Evolutionary conservation across 2,329 filamentous ascomycete species (phyloP).

Genomic region (Ophiostoma australiae): DNA sequence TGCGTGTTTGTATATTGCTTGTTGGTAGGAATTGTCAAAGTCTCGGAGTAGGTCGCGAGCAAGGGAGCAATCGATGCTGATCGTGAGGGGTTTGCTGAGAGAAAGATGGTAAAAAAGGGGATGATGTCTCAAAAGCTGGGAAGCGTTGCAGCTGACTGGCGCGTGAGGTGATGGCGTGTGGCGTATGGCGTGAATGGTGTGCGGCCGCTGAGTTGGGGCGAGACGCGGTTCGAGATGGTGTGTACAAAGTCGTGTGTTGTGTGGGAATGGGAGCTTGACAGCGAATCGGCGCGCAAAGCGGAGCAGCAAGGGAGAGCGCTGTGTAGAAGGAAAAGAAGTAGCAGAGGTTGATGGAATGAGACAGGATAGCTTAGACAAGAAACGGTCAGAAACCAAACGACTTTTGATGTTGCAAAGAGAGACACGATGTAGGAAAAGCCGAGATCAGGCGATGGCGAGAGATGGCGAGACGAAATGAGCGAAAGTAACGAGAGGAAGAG

Average conservation of each 20-base stretch:
- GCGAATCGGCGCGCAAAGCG: slow-evolving; percentile 16
- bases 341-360: neutral
- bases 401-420: neutral
- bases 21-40: neutral
- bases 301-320: neutral
- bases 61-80: neutral
- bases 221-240: slow-evolving; percentile 16
- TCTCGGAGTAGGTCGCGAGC: neutral
- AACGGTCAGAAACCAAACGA: neutral
- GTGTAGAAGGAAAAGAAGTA: neutral
- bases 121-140: neutral
- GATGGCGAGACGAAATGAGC: neutral
- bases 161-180: neutral
- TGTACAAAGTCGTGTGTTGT: neutral
- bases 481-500: neutral
- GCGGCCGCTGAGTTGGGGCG: neutral
- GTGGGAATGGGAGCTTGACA: neutral
- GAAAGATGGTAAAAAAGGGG: neutral
- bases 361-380: neutral
- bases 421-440: slow-evolving; percentile 5
- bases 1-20: neutral
- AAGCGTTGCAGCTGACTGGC: neutral
- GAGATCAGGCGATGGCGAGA: slow-evolving; percentile 10
- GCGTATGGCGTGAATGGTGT: slow-evolving; percentile 7
- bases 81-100: slow-evolving; percentile 5